Percentiles rank a stretch among this genome's conserved stretches.
These are phyloP conservation scores for Wickerhamiella sorbophila DNA, from an alignment of 805 yeast genomes.

Conservation along the genomic window DNA sequence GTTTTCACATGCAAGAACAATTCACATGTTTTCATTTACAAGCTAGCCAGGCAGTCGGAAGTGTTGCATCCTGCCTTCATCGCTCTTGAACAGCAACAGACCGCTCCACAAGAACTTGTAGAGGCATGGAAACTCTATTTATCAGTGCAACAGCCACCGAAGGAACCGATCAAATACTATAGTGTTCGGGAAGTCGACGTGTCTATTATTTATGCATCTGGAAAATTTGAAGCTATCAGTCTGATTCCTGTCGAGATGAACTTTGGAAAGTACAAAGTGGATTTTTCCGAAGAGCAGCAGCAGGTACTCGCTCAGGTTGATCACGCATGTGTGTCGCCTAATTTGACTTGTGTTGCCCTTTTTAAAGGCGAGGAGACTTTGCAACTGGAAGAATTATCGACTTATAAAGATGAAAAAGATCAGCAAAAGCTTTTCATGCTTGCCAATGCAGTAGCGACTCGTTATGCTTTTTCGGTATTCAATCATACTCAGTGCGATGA, in stretches of 20 bases:
- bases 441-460: constrained; percentile 47
- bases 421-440: constrained; percentile 5
- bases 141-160: constrained; percentile 8
- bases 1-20: neutral
- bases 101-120: neutral
- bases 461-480: constrained; percentile 60
- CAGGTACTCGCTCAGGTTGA: constrained; percentile 3
- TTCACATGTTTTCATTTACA: constrained; percentile 4
- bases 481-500: constrained; percentile 57
- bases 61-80: constrained; percentile 15
- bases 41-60: constrained; percentile 6
- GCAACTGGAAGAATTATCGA: neutral
- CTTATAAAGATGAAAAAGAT: neutral
- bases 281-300: neutral
- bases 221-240: constrained; percentile 16
- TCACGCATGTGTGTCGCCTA: constrained; percentile 24
- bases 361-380: constrained; percentile 3
- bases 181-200: constrained; percentile 13
- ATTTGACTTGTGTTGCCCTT: constrained; percentile 20
- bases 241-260: constrained; percentile 9
- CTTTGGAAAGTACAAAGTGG: constrained; percentile 4
- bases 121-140: constrained; percentile 3
- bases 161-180: constrained; percentile 7
- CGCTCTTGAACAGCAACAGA: constrained; percentile 6
- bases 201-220: constrained; percentile 11